phyloP scores from a whole-genome alignment of 2,329 filamentous ascomycete species.

The Ceratocystis smalleyi region DNA sequence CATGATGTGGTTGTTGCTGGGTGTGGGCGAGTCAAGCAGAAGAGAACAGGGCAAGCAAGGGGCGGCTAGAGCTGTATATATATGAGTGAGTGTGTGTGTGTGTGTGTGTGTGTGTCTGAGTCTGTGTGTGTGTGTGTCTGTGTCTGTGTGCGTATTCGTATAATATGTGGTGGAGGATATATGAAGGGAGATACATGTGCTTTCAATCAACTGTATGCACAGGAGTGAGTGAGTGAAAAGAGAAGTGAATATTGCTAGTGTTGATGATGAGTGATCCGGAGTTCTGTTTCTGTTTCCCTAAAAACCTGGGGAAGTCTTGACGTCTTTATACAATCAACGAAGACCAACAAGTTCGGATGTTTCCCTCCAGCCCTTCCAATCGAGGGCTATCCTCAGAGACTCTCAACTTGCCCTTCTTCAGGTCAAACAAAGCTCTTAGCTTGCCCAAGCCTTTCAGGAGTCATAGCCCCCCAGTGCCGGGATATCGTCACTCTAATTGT shows the following conservation, averaged over 20 bases:
- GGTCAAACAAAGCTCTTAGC: neutral
- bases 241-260: neutral
- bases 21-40: neutral
- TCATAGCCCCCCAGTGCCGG: neutral
- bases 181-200: too few species aligned
- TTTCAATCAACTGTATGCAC: too few species aligned
- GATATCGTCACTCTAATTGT: too few species aligned
- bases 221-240: neutral
- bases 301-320: neutral
- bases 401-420: neutral
- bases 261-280: neutral
- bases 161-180: too few species aligned
- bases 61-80: neutral
- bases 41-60: neutral
- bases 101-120: too few species aligned
- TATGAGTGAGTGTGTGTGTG: too few species aligned
- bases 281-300: neutral
- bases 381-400: neutral
- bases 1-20: neutral
- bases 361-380: neutral
- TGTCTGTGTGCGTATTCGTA: too few species aligned
- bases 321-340: neutral
- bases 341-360: neutral
- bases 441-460: neutral
- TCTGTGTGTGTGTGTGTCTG: too few species aligned